Percentiles rank a stretch among this genome's conserved stretches.
These are phyloP conservation scores for Penicillium fimorum DNA, from an alignment of 495 filamentous ascomycete species.

Conservation along the genomic window DNA sequence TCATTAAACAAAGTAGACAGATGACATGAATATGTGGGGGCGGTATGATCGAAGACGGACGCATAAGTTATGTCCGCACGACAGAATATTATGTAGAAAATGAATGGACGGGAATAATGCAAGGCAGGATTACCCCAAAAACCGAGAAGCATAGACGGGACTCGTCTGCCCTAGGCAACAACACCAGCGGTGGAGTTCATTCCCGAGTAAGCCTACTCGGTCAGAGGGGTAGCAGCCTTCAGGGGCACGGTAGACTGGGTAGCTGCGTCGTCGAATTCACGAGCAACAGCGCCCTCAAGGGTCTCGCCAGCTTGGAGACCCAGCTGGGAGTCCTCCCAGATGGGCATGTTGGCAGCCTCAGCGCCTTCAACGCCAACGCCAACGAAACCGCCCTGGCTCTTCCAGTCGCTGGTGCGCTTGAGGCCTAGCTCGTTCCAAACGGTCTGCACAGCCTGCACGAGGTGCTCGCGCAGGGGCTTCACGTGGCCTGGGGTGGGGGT, in stretches of 20 bases:
- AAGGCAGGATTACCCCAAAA: constrained; percentile 7
- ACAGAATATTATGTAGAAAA: constrained; percentile 8
- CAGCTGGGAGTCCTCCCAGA: constrained; percentile 88
- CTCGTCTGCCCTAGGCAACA: constrained; percentile 27
- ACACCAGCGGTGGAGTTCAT: constrained; percentile 33
- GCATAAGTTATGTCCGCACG: constrained; percentile 6
- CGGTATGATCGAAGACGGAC: constrained; percentile 6
- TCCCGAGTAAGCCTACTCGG: constrained; percentile 24
- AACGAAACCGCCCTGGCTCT: constrained; percentile 85
- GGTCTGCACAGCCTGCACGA: constrained; percentile 78
- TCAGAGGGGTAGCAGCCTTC: constrained; percentile 33
- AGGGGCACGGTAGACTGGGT: constrained; percentile 18
- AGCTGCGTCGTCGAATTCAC: constrained; percentile 35
- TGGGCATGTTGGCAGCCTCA: constrained; percentile 56
- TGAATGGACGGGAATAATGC: constrained; percentile 14
- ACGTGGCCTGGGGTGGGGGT: constrained; percentile 93
- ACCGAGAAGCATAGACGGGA: background rate
- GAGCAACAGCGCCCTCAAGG: constrained; percentile 39
- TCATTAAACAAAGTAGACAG: background rate
- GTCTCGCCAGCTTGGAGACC: constrained; percentile 54
- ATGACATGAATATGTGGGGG: background rate
- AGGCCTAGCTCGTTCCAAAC: constrained; percentile 88
- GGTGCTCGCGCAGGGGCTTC: constrained; percentile 74
- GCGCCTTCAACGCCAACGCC: constrained; percentile 75
- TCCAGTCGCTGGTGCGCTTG: constrained; percentile 90